Base-by-base conservation (phyloP, 306 rosid species). In the Castanea mollissima region DNA sequence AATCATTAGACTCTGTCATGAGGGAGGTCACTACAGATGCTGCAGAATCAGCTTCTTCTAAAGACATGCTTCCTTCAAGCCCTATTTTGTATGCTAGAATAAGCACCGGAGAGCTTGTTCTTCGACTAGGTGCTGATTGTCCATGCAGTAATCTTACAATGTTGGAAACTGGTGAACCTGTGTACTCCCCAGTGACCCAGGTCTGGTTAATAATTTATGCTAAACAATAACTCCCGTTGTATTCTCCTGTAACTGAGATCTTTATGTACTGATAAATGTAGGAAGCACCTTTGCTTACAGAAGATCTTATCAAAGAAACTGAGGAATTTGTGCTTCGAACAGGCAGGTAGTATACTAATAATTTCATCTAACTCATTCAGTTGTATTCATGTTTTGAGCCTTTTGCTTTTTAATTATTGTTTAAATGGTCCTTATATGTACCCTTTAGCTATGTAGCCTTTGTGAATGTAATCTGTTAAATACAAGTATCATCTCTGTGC, bases 271-370 rank as follows among this genome's bases (percentile, higher is more conserved):
- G 51, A 69, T 76, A 69, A 70, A 55, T 92, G 83, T 80, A 96
- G 99, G 99, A 96, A 88, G 98, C 88, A 62, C 99, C 99, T 79
- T 82, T 96, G 85, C 96, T 93, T 56, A 96, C 99, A 25, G 99
- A 96, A 88, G 99, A 96, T 82, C 87, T 93, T 73, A 91, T 96
- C 72, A 96, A 87, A 87, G 99, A 93, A 89, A 93, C 89, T 19
- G 98, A 96, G 86, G 99, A 96, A 83, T 93, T 96, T 87, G 98
- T 96, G 83, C 90, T 96, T 82, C 94, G 97, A 80, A 96, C 99
- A 21, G 99, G 99, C 80, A 96, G 99, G 99, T 92, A 79, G 90
- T 88, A 63, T 35, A 65, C 64, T 67, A 63, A 73, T 59, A 72
- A 34, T 78, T 73, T 72, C 19, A 27, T 78, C 72, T 76, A 75